Conservation (phyloP, 2,329 filamentous ascomycete species). For the Hypoxylon sp. region DNA sequence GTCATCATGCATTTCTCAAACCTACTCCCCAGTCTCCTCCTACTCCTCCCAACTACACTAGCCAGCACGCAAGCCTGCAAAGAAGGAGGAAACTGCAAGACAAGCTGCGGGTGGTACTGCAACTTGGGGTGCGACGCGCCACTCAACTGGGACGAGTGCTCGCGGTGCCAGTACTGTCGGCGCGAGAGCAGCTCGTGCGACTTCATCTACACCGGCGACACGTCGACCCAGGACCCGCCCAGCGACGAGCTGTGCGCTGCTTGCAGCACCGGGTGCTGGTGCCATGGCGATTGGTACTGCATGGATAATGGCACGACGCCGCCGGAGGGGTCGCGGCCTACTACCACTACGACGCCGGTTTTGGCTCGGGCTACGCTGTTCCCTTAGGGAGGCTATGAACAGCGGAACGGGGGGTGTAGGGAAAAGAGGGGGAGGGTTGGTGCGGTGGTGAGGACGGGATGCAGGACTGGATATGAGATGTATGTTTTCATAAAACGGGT, state of each 20-base stretch:
- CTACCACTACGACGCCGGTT: constrained; percentile 6
- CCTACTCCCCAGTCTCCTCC: constrained; percentile 12
- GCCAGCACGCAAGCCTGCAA: constrained; percentile 25
- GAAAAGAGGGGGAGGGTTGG: not conserved
- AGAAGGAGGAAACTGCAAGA: constrained; percentile 14
- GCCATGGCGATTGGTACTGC: constrained; percentile 32
- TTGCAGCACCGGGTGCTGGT: constrained; percentile 34
- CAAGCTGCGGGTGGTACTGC: constrained; percentile 37
- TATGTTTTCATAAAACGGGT: too few species aligned
- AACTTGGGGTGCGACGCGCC: constrained; percentile 36
- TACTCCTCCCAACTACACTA: constrained; percentile 9
- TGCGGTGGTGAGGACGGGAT: too few species aligned
- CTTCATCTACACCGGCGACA: constrained; percentile 25
- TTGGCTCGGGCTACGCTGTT: not conserved
- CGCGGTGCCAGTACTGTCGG: constrained; percentile 40
- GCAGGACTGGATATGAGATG: too few species aligned
- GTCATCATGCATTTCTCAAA: constrained; percentile 5
- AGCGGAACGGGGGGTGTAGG: too few species aligned
- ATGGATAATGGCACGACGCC: constrained; percentile 16
- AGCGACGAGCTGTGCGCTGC: constrained; percentile 29
- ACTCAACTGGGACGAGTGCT: constrained; percentile 26
- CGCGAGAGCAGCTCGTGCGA: constrained; percentile 40
- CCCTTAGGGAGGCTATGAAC: not conserved
- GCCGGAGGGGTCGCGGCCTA: constrained; percentile 17
- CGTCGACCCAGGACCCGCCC: constrained; percentile 28